These are phyloP conservation scores for Skeletonema costatum DNA, from an alignment of 108 stramenopile genomes.

Conservation along the genomic window DNA sequence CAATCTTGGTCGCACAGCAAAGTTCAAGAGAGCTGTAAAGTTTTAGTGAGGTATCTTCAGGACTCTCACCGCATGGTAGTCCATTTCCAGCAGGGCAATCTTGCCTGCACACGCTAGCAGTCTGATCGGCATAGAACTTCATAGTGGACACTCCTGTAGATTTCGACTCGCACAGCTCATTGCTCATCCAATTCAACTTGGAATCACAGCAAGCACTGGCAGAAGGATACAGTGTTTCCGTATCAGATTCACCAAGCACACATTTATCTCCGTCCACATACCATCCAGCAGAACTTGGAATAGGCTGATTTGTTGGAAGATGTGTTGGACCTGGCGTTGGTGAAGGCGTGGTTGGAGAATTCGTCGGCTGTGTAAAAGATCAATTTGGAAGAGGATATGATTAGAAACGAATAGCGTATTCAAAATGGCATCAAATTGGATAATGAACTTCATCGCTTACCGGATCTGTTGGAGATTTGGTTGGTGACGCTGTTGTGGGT, in stretches of 20 bases:
- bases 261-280: not conserved
- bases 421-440: not conserved
- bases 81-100: slow-evolving; percentile 6
- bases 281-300: not conserved
- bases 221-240: not conserved
- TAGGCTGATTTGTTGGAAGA: not conserved
- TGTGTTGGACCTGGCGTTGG: not conserved
- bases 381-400: not conserved
- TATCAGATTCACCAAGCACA: not conserved
- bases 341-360: not conserved
- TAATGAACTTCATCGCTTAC: not conserved
- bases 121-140: slow-evolving; percentile 17
- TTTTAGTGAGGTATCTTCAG: not conserved
- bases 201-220: slow-evolving; percentile 2
- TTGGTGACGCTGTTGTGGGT: not conserved
- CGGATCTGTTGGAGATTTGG: not conserved
- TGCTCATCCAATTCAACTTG: slow-evolving; percentile 7
- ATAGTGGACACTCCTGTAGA: slow-evolving; percentile 10
- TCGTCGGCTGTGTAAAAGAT: not conserved
- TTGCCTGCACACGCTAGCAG: slow-evolving; percentile 5
- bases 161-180: slow-evolving; percentile 7
- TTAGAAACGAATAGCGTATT: not conserved
- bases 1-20: slow-evolving; percentile 5
- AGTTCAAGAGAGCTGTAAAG: slow-evolving; percentile 1
- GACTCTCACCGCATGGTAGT: slow-evolving; percentile 9